phyloP scores from a whole-genome alignment of 257 asterid genomes.

The Catharanthus roseus region DNA sequence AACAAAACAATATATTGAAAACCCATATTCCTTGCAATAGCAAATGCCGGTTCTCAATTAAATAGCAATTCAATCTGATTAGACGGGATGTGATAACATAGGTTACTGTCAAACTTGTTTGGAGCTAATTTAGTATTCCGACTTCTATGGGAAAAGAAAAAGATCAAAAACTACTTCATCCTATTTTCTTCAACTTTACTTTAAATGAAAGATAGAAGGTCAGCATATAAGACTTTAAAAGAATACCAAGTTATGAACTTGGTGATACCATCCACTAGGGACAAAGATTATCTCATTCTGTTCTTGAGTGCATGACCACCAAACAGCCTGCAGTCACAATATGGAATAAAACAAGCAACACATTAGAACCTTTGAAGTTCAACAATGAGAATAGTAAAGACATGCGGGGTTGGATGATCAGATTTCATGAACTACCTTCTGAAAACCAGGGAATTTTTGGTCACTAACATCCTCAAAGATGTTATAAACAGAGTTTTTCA shows the following conservation, averaged over 20 bases:
- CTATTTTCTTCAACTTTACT: not conserved
- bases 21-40: not conserved
- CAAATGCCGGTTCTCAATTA: not conserved
- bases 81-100: not conserved
- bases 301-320: slow-evolving; percentile 92
- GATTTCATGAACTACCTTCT: slow-evolving; percentile 44
- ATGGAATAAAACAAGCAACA: not conserved
- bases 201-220: not conserved
- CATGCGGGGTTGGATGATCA: slow-evolving; percentile 6
- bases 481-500: slow-evolving; percentile 67
- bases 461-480: slow-evolving; percentile 69
- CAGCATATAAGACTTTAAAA: not conserved
- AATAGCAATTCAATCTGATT: not conserved
- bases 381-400: not conserved
- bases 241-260: slow-evolving; percentile 88
- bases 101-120: too few species aligned
- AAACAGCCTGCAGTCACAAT: slow-evolving; percentile 49
- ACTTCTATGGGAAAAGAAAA: not conserved
- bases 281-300: slow-evolving; percentile 78
- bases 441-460: slow-evolving; percentile 64
- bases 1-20: not conserved
- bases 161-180: not conserved
- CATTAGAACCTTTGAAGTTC: not conserved
- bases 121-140: not conserved
- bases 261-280: slow-evolving; percentile 99